Conservation (phyloP, 2,329 filamentous ascomycete species). For the Cladophialophora psammophila region DNA sequence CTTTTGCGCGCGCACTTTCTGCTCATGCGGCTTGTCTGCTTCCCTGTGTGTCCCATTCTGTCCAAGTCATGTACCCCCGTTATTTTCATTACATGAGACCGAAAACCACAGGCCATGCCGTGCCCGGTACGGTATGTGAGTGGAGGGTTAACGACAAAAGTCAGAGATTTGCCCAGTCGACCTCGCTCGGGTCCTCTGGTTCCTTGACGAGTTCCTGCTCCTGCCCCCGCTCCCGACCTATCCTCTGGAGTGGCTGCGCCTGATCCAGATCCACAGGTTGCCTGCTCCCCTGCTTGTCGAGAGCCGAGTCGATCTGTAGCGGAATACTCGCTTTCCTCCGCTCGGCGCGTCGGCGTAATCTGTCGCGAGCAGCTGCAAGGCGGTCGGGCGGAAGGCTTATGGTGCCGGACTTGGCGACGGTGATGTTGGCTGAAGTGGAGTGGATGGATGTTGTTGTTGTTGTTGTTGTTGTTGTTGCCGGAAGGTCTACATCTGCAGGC, state of each 20-base stretch:
- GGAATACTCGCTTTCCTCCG: slow-evolving; percentile 27
- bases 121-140: no score
- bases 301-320: not conserved
- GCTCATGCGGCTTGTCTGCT: no score
- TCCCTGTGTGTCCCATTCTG: no score
- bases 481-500: not conserved
- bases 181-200: slow-evolving; percentile 31
- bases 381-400: slow-evolving; percentile 31
- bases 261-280: not conserved
- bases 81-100: no score
- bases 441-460: slow-evolving; percentile 1
- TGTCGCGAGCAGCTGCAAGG: slow-evolving; percentile 31
- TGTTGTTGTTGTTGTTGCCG: no score
- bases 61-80: no score
- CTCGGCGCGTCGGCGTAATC: slow-evolving; percentile 29
- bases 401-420: not conserved
- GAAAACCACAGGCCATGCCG: no score
- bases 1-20: no score
- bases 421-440: not conserved
- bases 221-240: not conserved
- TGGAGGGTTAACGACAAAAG: not conserved
- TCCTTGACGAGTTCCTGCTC: not conserved
- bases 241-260: not conserved
- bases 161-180: slow-evolving; percentile 36
- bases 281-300: not conserved